Evolutionary conservation across 2,329 filamentous ascomycete genomes (phyloP), one percentile per base, ranked within the genome.

Genomic region (Fusarium mundagurra): DNA sequence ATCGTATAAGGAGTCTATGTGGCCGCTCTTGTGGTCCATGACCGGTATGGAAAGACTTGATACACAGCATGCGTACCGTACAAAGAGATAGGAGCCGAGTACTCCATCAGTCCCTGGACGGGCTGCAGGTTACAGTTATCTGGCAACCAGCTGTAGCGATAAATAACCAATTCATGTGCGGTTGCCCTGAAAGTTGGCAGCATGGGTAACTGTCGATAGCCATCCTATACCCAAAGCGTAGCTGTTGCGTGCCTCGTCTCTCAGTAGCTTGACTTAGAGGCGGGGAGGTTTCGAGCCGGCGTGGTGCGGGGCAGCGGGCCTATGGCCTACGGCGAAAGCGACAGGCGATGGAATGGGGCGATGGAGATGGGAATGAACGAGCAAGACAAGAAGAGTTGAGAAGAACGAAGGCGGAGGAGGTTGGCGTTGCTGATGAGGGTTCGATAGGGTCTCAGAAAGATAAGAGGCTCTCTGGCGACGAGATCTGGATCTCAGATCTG

Each of bases 141-240:
- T 61, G 61, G 55, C 61, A 69, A 50, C 61, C 53, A 48, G 39
- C 54, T n/a, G 29, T 34, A 63, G 45, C 47, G 20, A 69, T 58
- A 38, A 33, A 68, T 50, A 51, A 50, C 60, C 38, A 69, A 39
- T 36, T 55, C 38, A 41, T 33, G 36, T 61, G 27, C 27, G 29
- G 38, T 36, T 64, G 50, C 55, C 53, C 61, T 62, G 57, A 54
- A 58, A n/a, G n/a, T n/a, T n/a, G 27, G 24, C 64, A 54, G 34
- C 54, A 41, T 44, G 27, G n/a, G 67, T 61, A 55, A 63, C 57
- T 45, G 31, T 27, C 47, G 58, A 39, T 39, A 63, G 50, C 34
- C 63, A 72, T 74, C 44, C 71, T 72, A 72, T 69, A 60, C 71
- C 71, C 18, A 74, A 74, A 72, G 68, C 71, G 71, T 74, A 72